Evolutionary conservation across 2,329 filamentous ascomycete species (phyloP), one percentile per base, ranked within the genome.

Genomic region (Cladophialophora chaetospira): DNA sequence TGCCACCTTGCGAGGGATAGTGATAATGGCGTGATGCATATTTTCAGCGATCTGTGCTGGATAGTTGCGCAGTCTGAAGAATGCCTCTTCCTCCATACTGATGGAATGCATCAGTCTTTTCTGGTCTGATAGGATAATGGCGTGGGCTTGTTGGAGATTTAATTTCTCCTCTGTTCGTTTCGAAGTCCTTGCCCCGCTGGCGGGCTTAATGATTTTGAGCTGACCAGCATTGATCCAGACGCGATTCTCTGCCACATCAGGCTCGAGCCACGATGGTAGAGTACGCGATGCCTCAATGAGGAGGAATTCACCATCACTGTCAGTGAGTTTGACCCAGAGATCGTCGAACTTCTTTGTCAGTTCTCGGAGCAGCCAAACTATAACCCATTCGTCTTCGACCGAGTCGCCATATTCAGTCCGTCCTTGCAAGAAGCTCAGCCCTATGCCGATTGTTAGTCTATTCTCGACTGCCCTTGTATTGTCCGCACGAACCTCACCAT

Each of bases 371-470:
- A 97, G 76, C 73, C 92, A 96, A 17, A 97, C 92, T 58, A 97
- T 87, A 4, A 97, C 82, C 95, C 94, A 99, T 76, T 99, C 95
- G 67, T 99, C 94, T 68, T 96, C 93, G 3, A 97, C 86, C 0
- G 91, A 94, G 72, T 99, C 95, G 6, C 93, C 92, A 67, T 91
- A 97, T 70, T 93, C 89, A 0, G 91, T 94, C 49, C 80, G 78
- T 17, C 93, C 93, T 61, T 84, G 82, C 4, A 99, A 80, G 62
- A 86, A 85, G 65, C 76, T 79, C 46, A 72, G 69, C 2, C 76
- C 77, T 79, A 62, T 43, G 23, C n/a, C 21, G 33, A 6, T n/a
- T 29, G 62, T 69, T 60, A 67, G 63, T 48, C 54, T 31, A 53
- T 58, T 63, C 57, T 49, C 48, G 43, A 26, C 52, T 55, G 29